Conservation (phyloP, 192 early-diverging fungal species). For the Coemansia sp. region DNA sequence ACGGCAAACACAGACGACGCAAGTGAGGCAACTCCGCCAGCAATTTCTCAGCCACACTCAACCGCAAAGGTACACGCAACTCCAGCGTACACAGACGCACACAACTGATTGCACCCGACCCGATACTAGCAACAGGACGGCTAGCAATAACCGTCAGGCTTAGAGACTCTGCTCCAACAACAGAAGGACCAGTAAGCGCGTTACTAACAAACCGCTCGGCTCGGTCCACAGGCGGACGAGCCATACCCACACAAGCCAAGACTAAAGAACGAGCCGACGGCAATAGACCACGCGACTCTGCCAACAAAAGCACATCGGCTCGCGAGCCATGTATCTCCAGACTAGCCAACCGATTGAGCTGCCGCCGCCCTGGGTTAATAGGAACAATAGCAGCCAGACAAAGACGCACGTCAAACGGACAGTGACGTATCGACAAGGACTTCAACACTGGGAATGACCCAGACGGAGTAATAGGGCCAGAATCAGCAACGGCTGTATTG, state of each 20-base stretch:
- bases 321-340: neutral
- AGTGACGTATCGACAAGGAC: neutral
- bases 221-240: neutral
- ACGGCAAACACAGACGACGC: constrained; percentile 12
- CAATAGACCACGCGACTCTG: neutral
- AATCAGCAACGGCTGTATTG: neutral
- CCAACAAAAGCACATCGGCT: neutral
- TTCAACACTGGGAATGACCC: neutral
- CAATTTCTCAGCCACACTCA: neutral
- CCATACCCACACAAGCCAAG: neutral
- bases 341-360: neutral
- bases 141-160: neutral
- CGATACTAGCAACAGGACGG: neutral
- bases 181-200: neutral
- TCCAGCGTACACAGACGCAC: constrained; percentile 9
- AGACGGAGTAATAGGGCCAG: neutral
- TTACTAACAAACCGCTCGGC: constrained; percentile 1
- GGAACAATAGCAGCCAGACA: neutral
- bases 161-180: neutral
- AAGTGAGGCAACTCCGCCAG: constrained; percentile 15
- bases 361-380: neutral
- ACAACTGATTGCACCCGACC: neutral
- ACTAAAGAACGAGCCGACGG: neutral
- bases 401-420: constrained; percentile 14
- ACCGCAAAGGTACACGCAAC: constrained; percentile 16